Base-by-base conservation (phyloP, 179 eudicot species). In the Silene vulgaris region DNA sequence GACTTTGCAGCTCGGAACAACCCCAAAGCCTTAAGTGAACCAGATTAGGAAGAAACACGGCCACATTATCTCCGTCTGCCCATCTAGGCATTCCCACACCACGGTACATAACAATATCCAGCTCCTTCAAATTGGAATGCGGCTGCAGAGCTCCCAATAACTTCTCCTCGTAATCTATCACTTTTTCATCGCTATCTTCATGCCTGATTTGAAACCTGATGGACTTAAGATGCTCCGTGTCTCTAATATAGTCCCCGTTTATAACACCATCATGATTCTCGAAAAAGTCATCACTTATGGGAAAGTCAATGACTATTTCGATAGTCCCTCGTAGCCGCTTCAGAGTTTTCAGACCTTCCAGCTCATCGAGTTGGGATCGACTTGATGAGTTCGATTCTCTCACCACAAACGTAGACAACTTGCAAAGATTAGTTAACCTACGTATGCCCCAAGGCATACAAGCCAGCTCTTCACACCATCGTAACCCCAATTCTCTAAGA, bases 61-160 rank as follows among this genome's bases (percentile, higher is more conserved):
- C 23, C 29, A 61, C 2, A 6, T 60, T 60, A 3, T 57, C 32
- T 28, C 28, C 52, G 5, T 12, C 48, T 40, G 29, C 52, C 76
- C 76, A 73, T 52, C 76, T 73, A 0, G 76, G 76, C 65, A 73
- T n/a, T 0, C 7, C 45, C 59, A 43, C 30, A 69, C 57, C 72
- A 37, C 9, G 16, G 30, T 69, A 69, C 3, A 1, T 0, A 37
- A 0, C 16, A 3, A 69, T 1, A 3, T 21, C 9, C 57, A 69
- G 21, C 72, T 3, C n/a, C 8, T 45, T 11, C n/a, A 69, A 17
- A 69, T 69, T 45, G 17, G 29, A 5, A 69, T 69, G 72, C 57
- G 72, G 72, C 13, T 43, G 45, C 14, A 69, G 28, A 17, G 26
- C 72, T 68, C 16, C 17, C 1, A 69, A 28, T 26, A 69, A 20